phyloP scores from a whole-genome alignment of 2,329 filamentous ascomycete species.

The Ascochyta lentis region DNA sequence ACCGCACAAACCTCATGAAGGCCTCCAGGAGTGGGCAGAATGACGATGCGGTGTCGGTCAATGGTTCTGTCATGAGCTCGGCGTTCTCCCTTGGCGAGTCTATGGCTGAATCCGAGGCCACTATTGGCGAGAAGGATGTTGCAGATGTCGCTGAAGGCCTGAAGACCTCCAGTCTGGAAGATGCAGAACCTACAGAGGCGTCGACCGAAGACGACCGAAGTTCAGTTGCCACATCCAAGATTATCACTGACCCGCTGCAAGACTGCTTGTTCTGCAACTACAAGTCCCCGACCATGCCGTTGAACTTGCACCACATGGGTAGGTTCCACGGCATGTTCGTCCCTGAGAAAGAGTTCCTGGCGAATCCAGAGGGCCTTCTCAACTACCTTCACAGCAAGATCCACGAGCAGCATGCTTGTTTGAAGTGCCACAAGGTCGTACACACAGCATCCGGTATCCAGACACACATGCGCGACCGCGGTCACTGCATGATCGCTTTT shows the following conservation, averaged over 20 bases:
- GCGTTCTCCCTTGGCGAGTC: slow-evolving; percentile 91
- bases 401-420: slow-evolving; percentile 78
- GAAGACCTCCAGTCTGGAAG: slow-evolving; percentile 65
- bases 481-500: slow-evolving; percentile 96
- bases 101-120: slow-evolving; percentile 59
- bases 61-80: slow-evolving; percentile 79
- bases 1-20: slow-evolving; percentile 71
- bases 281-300: slow-evolving; percentile 73
- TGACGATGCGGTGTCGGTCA: slow-evolving; percentile 70
- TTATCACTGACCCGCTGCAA: slow-evolving; percentile 49
- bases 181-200: slow-evolving; percentile 28
- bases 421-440: slow-evolving; percentile 86
- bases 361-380: slow-evolving; percentile 82
- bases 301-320: slow-evolving; percentile 89
- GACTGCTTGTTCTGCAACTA: slow-evolving; percentile 93
- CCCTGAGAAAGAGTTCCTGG: slow-evolving; percentile 84
- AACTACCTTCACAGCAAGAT: slow-evolving; percentile 81
- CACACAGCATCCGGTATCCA: slow-evolving; percentile 81
- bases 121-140: slow-evolving; percentile 74
- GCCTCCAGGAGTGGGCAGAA: slow-evolving; percentile 46
- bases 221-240: slow-evolving; percentile 39
- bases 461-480: slow-evolving; percentile 96
- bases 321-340: slow-evolving; percentile 95
- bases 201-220: slow-evolving; percentile 54
- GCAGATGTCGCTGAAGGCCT: slow-evolving; percentile 78